Conservation (phyloP, 257 asterid genomes). For the Haberlea rhodopensis region DNA sequence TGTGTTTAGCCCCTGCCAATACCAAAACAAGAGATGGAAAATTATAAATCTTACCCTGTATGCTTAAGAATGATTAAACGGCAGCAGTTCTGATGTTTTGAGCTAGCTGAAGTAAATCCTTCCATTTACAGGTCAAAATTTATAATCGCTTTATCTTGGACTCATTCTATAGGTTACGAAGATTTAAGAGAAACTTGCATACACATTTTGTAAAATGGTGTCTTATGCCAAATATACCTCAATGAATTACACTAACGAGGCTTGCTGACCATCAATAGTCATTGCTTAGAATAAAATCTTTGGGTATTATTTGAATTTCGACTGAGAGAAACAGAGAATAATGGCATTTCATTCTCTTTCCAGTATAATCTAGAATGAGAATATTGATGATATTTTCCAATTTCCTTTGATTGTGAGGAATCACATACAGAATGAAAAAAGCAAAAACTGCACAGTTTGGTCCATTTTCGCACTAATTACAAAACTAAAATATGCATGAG, state of each 20-base stretch:
- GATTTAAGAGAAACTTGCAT: not conserved
- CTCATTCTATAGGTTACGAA: no score
- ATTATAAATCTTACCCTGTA: no score
- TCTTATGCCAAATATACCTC: not conserved
- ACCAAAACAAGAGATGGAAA: no score
- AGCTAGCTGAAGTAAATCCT: no score
- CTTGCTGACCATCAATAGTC: not conserved
- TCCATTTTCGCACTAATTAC: not conserved
- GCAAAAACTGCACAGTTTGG: not conserved
- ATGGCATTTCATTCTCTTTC: not conserved
- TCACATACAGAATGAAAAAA: not conserved
- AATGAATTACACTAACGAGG: not conserved
- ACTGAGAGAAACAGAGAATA: not conserved
- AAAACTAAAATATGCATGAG: not conserved
- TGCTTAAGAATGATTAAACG: no score
- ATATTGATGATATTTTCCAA: not conserved
- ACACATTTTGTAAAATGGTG: not conserved
- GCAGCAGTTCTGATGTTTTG: no score
- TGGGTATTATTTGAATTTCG: not conserved
- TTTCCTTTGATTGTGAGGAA: not conserved
- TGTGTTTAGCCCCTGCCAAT: no score
- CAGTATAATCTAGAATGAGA: not conserved
- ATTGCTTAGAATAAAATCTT: not conserved
- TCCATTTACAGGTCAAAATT: not conserved
- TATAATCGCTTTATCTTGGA: not conserved